phyloP scores from a whole-genome alignment of 2,329 filamentous ascomycete genomes.

The Hypoxylon sp. region DNA sequence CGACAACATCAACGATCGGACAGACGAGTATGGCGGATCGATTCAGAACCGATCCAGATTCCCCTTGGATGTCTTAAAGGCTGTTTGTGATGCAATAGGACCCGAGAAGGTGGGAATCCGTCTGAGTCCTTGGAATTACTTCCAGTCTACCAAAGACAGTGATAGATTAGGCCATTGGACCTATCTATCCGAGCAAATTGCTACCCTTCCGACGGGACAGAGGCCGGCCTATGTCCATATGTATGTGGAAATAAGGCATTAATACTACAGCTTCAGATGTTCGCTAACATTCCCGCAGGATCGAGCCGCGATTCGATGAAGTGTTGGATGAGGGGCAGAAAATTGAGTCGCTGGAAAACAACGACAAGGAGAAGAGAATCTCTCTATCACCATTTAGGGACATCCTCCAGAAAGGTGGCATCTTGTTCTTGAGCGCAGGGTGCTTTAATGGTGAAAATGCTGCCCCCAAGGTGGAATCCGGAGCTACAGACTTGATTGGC shows the following conservation, averaged over 20 bases:
- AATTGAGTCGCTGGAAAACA: constrained; percentile 49
- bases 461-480: constrained; percentile 37
- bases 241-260: constrained; percentile 40
- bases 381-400: constrained; percentile 53
- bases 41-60: constrained; percentile 41
- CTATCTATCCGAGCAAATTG: constrained; percentile 48
- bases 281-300: constrained; percentile 39
- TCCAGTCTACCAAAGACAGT: constrained; percentile 41
- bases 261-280: background rate
- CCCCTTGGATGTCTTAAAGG: constrained; percentile 38
- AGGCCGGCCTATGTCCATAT: constrained; percentile 56
- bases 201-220: constrained; percentile 45
- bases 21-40: constrained; percentile 42
- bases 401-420: constrained; percentile 50
- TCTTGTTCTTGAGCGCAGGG: constrained; percentile 45
- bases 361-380: constrained; percentile 35
- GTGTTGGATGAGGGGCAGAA: constrained; percentile 55
- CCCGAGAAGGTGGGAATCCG: constrained; percentile 38
- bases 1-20: constrained; percentile 41
- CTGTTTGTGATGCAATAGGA: constrained; percentile 38
- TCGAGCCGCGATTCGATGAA: constrained; percentile 58
- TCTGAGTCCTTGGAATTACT: constrained; percentile 41
- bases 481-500: constrained; percentile 43
- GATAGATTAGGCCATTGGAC: constrained; percentile 47
- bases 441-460: constrained; percentile 37